Percentiles rank a stretch among this genome's conserved stretches.
These are phyloP conservation scores for Bretziella fagacearum DNA, from an alignment of 2,329 filamentous ascomycete species.

Conservation along the genomic window DNA sequence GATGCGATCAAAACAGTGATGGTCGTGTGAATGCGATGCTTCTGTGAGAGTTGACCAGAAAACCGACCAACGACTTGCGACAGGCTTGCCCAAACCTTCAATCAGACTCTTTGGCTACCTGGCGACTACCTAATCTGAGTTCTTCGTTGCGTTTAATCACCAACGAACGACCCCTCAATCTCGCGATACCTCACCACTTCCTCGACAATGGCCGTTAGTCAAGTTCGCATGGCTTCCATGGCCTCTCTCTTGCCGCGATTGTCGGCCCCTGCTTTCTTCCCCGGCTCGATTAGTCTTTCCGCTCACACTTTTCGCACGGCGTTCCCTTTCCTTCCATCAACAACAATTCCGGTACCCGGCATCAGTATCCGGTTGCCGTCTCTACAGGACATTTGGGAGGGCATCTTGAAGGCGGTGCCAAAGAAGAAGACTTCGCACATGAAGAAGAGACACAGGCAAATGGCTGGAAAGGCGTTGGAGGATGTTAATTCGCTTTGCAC, in stretches of 20 bases:
- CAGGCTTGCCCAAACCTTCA: too few species aligned
- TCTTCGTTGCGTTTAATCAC: too few species aligned
- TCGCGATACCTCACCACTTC: neutral
- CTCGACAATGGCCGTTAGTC: conserved; percentile 2
- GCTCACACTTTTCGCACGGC: conserved; percentile 10
- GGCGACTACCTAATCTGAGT: too few species aligned
- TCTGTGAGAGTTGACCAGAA: neutral
- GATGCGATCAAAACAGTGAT: conserved; percentile 3
- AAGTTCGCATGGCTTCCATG: conserved; percentile 9
- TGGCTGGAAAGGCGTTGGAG: conserved; percentile 89
- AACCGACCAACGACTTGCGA: too few species aligned
- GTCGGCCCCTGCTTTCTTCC: conserved; percentile 3
- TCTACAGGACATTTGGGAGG: conserved; percentile 78
- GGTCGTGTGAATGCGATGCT: too few species aligned
- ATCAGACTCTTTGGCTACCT: too few species aligned
- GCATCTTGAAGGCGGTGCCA: conserved; percentile 75
- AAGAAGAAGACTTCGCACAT: conserved; percentile 98
- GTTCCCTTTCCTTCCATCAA: conserved; percentile 32
- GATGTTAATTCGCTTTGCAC: conserved; percentile 76
- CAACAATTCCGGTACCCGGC: conserved; percentile 42
- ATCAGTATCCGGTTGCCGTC: conserved; percentile 38
- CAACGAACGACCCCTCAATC: neutral
- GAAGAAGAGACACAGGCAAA: conserved; percentile 82
- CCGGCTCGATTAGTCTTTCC: conserved; percentile 8
- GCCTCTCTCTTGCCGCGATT: conserved; percentile 8